phyloP scores from a whole-genome alignment of 2,329 filamentous ascomycete genomes.

The Colletotrichum camelliae region DNA sequence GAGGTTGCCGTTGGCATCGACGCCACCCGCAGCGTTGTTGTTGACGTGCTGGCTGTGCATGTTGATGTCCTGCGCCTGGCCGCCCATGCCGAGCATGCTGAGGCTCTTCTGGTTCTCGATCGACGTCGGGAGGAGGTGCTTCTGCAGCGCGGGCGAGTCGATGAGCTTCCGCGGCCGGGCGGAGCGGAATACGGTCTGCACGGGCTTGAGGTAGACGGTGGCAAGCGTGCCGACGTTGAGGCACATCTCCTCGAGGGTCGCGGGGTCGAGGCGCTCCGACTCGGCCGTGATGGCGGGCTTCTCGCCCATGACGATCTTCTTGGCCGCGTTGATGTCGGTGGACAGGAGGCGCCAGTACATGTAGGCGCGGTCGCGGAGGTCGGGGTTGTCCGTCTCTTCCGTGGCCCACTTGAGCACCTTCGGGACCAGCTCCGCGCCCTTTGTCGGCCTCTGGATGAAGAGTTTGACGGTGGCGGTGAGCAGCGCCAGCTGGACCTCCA shows the following conservation, averaged over 20 bases:
- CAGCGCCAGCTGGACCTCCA: slow-evolving; percentile 93
- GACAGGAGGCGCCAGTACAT: slow-evolving; percentile 99
- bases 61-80: slow-evolving; percentile 56
- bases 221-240: slow-evolving; percentile 94
- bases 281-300: slow-evolving; percentile 97
- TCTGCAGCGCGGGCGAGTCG: slow-evolving; percentile 87
- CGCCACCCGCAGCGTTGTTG: not conserved
- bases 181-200: slow-evolving; percentile 93
- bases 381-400: slow-evolving; percentile 98
- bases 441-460: slow-evolving; percentile 95
- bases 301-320: slow-evolving; percentile 92
- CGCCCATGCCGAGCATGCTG: slow-evolving; percentile 61
- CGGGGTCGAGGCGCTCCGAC: slow-evolving; percentile 89
- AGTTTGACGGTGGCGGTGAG: slow-evolving; percentile 97
- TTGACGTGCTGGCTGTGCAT: slow-evolving; percentile 39
- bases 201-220: slow-evolving; percentile 96
- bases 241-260: slow-evolving; percentile 95
- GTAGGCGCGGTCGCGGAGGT: slow-evolving; percentile 93
- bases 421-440: slow-evolving; percentile 90
- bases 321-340: slow-evolving; percentile 86
- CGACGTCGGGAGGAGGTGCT: slow-evolving; percentile 65
- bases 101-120: slow-evolving; percentile 64
- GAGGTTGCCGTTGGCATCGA: slow-evolving; percentile 51
- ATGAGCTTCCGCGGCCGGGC: slow-evolving; percentile 80
- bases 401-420: slow-evolving; percentile 98